Evolutionary conservation across 192 early-diverging fungal species (phyloP).

Genomic region (Dissophora ornata): DNA sequence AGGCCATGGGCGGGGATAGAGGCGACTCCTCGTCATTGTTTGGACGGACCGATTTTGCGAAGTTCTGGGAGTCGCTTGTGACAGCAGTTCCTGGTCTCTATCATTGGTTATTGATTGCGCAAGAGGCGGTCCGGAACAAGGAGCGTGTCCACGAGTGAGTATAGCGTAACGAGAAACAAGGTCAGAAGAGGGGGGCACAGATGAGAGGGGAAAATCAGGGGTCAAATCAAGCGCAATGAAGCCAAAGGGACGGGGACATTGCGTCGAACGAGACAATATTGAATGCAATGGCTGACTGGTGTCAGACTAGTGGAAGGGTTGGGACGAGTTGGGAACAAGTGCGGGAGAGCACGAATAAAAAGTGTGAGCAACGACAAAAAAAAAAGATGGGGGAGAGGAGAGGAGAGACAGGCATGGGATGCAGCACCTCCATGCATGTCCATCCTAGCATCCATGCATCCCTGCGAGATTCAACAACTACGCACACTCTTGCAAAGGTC

Average conservation of each 20-base stretch:
- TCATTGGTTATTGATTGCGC: neutral
- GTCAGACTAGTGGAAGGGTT: too few relatives aligned
- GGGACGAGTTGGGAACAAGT: too few relatives aligned
- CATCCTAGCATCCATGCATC: too few relatives aligned
- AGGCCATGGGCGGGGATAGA: constrained; percentile 38
- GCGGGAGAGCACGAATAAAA: too few relatives aligned
- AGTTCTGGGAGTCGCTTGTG: constrained; percentile 12
- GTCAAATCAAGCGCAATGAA: constrained; percentile 5
- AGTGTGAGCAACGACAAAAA: too few relatives aligned
- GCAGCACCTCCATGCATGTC: too few relatives aligned
- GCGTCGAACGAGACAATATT: neutral
- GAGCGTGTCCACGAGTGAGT: neutral
- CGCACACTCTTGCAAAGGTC: too few relatives aligned
- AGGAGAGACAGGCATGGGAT: too few relatives aligned
- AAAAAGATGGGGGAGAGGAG: too few relatives aligned
- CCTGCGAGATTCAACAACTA: too few relatives aligned
- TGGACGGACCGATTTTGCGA: constrained; percentile 12
- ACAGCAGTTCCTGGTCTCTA: constrained; percentile 3
- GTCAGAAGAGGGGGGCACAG: neutral
- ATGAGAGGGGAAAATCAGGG: constrained; percentile 25
- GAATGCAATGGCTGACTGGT: neutral
- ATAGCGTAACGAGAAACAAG: neutral
- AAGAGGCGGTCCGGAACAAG: neutral
- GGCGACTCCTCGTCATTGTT: constrained; percentile 29
- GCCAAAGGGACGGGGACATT: too few relatives aligned